Evolutionary conservation across 192 early-diverging fungal species (phyloP).

Genomic region (Backusella tuberculispora): DNA sequence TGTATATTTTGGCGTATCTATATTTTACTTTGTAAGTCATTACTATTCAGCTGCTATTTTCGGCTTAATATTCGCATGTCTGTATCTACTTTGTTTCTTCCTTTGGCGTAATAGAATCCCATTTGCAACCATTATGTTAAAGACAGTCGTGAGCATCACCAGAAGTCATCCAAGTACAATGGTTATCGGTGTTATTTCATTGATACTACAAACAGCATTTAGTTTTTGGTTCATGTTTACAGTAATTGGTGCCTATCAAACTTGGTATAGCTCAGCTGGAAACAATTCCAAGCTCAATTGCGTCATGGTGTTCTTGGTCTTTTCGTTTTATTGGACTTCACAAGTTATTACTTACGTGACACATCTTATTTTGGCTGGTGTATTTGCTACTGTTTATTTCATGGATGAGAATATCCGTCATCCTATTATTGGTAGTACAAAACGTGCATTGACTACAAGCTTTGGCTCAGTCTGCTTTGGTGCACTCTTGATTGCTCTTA

Average conservation of each 20-base stretch:
- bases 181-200: conserved; percentile 70
- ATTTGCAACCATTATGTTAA: conserved; percentile 67
- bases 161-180: conserved; percentile 81
- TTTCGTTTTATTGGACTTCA: conserved; percentile 76
- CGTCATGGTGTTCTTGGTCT: conserved; percentile 61
- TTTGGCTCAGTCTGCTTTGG: conserved; percentile 88
- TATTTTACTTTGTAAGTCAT: conserved; percentile 49
- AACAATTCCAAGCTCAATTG: conserved; percentile 64
- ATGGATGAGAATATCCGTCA: conserved; percentile 51
- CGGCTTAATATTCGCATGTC: conserved; percentile 45
- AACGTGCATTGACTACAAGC: conserved; percentile 76
- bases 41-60: conserved; percentile 54
- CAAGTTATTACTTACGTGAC: conserved; percentile 77
- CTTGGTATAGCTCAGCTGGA: conserved; percentile 56
- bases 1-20: conserved; percentile 48
- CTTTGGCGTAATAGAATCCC: conserved; percentile 54
- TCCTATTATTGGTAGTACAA: conserved; percentile 72
- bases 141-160: conserved; percentile 80
- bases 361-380: conserved; percentile 77
- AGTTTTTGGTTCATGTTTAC: conserved; percentile 73
- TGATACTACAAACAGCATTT: conserved; percentile 70
- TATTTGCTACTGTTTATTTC: conserved; percentile 87
- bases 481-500: conserved; percentile 56
- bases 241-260: conserved; percentile 67
- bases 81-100: conserved; percentile 49